These are phyloP conservation scores for Venturiaceae sp. DNA, from an alignment of 2,329 filamentous ascomycete species.

Conservation along the genomic window DNA sequence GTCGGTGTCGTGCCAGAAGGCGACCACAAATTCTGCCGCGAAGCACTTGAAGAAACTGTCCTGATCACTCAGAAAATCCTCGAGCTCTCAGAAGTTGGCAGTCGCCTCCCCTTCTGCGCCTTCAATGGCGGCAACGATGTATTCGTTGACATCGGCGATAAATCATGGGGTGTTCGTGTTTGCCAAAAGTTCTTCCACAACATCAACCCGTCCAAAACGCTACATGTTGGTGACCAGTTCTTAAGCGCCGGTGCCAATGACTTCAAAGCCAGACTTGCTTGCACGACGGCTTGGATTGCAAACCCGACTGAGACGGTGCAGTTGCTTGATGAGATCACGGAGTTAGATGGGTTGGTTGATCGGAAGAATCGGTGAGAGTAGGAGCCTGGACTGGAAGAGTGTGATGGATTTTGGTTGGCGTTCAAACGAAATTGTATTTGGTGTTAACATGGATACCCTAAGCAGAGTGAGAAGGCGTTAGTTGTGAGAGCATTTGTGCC, in stretches of 20 bases:
- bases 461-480: background rate
- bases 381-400: background rate
- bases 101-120: conserved; percentile 77
- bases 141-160: conserved; percentile 97
- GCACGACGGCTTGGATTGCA: conserved; percentile 95
- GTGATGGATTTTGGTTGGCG: background rate
- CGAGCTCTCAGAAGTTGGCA: conserved; percentile 64
- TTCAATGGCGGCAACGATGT: conserved; percentile 97
- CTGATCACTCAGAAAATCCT: conserved; percentile 88
- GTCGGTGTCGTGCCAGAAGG: conserved; percentile 47
- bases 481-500: too few relatives aligned
- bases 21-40: conserved; percentile 63
- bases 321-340: conserved; percentile 69
- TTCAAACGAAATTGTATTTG: background rate
- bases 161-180: conserved; percentile 87
- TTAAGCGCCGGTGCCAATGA: conserved; percentile 91
- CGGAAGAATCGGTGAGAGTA: conserved; percentile 10
- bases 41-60: conserved; percentile 92
- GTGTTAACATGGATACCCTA: background rate
- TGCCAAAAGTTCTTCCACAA: conserved; percentile 85
- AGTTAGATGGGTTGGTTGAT: conserved; percentile 25
- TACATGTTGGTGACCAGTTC: conserved; percentile 96
- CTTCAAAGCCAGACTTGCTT: conserved; percentile 88
- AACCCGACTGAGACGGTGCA: conserved; percentile 85
- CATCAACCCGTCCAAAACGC: conserved; percentile 65